Evolutionary conservation across 2,329 filamentous ascomycete species (phyloP), one percentile per base, ranked within the genome.

Genomic region (Sphaerostilbella broomeana): DNA sequence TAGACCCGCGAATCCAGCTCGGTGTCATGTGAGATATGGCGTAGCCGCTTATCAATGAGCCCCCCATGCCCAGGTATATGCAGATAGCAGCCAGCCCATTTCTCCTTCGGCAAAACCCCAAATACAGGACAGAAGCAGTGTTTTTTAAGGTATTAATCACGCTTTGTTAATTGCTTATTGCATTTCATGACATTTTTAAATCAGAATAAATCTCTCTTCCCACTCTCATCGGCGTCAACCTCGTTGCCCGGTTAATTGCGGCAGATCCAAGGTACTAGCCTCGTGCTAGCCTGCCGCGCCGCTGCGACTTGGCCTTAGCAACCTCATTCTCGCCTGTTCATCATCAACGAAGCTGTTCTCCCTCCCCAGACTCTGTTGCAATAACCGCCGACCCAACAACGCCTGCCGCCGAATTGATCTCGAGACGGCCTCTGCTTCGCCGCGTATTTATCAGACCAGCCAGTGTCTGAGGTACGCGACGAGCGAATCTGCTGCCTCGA

Each of bases 21-120:
- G 30, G 39, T 40, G 43, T 47, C 46, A 47, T 47, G 46, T 47
- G 46, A 44, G 46, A 35, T 30, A 15, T 18, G 30, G 18, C 35
- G 41, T 48, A 47, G 27, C 27, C 38, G 35, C 36, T 25, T 43
- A 43, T 38, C 40, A 47, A 38, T 30, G 22, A 36, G 42, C 38
- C 36, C 26, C 19, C 31, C 16, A 13, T 17, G 15, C 16, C 5
- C 8, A 43, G 25, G 41, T 43, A 40, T 21, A 25, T 2, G 6
- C 10, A 26, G 41, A 43, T 43, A 43, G 41, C 17, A 27, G 19
- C 4, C 4, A 22, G 8, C n/a, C n/a, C n/a, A n/a, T n/a, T n/a
- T n/a, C n/a, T n/a, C n/a, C n/a, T n/a, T n/a, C n/a, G n/a, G n/a
- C n/a, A n/a, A n/a, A n/a, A n/a, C n/a, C n/a, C n/a, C n/a, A n/a